Percentiles rank a stretch among this genome's conserved stretches.
Conservation (phyloP, 352 stramenopile species). For the Blastocystis sp. region DNA sequence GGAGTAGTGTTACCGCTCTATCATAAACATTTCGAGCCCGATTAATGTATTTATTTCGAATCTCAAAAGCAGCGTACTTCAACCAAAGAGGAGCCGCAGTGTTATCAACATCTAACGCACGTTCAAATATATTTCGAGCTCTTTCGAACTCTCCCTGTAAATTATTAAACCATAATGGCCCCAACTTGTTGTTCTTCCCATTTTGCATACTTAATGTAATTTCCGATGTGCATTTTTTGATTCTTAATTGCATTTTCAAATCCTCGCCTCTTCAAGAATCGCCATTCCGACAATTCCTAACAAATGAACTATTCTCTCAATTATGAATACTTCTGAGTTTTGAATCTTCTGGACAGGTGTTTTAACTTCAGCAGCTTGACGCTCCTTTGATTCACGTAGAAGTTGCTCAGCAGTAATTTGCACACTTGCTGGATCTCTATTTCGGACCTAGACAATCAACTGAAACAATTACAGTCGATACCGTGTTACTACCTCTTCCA, state of each 20-base stretch:
- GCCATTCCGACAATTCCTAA: conserved; percentile 86
- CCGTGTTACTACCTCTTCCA: conserved; percentile 62
- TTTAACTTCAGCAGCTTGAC: conserved; percentile 75
- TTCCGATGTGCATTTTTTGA: conserved; percentile 88
- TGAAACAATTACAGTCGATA: neutral
- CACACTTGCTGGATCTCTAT: conserved; percentile 93
- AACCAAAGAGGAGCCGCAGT: conserved; percentile 90
- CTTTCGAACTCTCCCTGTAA: conserved; percentile 91
- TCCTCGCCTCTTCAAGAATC: conserved; percentile 84
- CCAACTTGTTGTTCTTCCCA: conserved; percentile 87
- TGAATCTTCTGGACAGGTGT: conserved; percentile 57
- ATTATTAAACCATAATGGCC: neutral
- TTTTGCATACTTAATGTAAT: conserved; percentile 95
- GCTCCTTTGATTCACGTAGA: conserved; percentile 82
- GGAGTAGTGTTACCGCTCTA: conserved; percentile 87
- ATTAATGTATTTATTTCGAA: conserved; percentile 98
- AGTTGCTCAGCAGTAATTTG: conserved; percentile 99
- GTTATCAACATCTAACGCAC: conserved; percentile 93
- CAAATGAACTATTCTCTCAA: conserved; percentile 82
- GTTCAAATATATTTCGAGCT: conserved; percentile 92
- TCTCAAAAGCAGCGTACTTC: conserved; percentile 98
- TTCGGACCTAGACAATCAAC: conserved; percentile 84
- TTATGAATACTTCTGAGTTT: conserved; percentile 70
- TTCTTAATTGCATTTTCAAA: conserved; percentile 94
- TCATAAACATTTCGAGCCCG: conserved; percentile 91